Percentiles rank a stretch among this genome's conserved stretches.
Evolutionary conservation across 129 eudicot species (phyloP).

Genomic region (Centella asiatica): DNA sequence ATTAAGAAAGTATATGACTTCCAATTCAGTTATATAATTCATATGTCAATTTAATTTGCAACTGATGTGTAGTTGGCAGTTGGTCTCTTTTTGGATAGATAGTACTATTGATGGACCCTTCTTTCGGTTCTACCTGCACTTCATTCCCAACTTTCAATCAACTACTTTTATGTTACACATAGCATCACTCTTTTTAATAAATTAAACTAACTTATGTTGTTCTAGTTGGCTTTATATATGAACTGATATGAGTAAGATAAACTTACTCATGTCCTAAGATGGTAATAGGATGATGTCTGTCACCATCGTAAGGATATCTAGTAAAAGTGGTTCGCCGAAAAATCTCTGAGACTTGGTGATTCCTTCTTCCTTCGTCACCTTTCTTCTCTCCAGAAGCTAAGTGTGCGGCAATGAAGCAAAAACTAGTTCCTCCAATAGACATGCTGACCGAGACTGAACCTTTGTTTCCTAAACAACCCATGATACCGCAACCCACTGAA

Average conservation of each 20-base stretch:
- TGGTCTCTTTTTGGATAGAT: too few species aligned
- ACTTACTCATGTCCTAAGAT: slow-evolving; percentile 96
- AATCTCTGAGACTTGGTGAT: slow-evolving; percentile 75
- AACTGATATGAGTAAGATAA: not conserved
- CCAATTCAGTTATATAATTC: too few species aligned
- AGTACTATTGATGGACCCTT: too few species aligned
- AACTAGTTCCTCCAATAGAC: slow-evolving; percentile 72
- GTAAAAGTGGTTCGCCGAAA: slow-evolving; percentile 61
- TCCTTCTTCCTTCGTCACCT: slow-evolving; percentile 82
- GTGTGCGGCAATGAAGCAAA: slow-evolving; percentile 79
- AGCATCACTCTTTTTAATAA: too few species aligned
- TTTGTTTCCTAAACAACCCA: slow-evolving; percentile 95
- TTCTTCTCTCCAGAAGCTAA: slow-evolving; percentile 93
- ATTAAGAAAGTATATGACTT: too few species aligned
- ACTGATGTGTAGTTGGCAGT: too few species aligned
- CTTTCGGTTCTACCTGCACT: too few species aligned
- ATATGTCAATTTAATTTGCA: too few species aligned
- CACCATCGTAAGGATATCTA: slow-evolving; percentile 36
- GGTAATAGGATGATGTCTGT: slow-evolving; percentile 50
- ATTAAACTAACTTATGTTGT: not conserved
- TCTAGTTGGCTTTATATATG: not conserved
- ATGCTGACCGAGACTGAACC: slow-evolving; percentile 85
- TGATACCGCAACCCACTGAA: slow-evolving; percentile 73
- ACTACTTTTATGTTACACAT: too few species aligned
- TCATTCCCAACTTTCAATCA: too few species aligned